Base-by-base conservation (phyloP, 768 basidiomycete species). In the Lentinula detonsa region DNA sequence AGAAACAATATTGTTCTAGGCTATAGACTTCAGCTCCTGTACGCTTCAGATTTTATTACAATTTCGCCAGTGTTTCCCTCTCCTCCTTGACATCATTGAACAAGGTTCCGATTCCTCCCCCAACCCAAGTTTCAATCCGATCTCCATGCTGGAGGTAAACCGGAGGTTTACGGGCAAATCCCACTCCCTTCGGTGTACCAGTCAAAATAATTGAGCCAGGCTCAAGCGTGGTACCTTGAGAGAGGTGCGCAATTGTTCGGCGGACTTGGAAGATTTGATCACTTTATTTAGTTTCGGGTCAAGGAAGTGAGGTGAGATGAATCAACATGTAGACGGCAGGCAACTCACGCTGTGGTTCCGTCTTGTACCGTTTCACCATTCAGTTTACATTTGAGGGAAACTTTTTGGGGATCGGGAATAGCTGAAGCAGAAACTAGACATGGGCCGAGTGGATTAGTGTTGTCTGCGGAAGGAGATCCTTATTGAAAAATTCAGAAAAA, bases 151-250 rank as follows among this genome's bases (percentile, higher is more conserved):
- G 86, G 28, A 95, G 77, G 65, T 82, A 88, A 28, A 87, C 50
- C 1, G 86, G 80, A 1, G 91, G 91, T 52, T 85, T 84, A 72
- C 81, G 84, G 42, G 84, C 85, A 65, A 87, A 93, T 2, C 93
- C 93, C 13, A 93, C 90, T 23, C 91, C 92, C 60, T 87, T 85
- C 1, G 90, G 91, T 39, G 89, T 90, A 5, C 88, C 88, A 1
- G 93, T 95, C 65, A 93, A 80, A 66, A 94, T 93, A 67, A 93
- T 77, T 0, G 89, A 85, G 0, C 93, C 92, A 0, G 90, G 87
- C 65, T 84, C 84, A 18, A 95, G 83, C 0, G 92, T 93, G 5
- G 91, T 93, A 3, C 85, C 90, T 68, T 93, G 90, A 0, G 90
- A 92, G 49, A 95, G 84, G 77, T 86, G 90, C 0, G 91, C 77